phyloP scores from a whole-genome alignment of 2,329 filamentous ascomycete species.

The Fusarium ambrosium region DNA sequence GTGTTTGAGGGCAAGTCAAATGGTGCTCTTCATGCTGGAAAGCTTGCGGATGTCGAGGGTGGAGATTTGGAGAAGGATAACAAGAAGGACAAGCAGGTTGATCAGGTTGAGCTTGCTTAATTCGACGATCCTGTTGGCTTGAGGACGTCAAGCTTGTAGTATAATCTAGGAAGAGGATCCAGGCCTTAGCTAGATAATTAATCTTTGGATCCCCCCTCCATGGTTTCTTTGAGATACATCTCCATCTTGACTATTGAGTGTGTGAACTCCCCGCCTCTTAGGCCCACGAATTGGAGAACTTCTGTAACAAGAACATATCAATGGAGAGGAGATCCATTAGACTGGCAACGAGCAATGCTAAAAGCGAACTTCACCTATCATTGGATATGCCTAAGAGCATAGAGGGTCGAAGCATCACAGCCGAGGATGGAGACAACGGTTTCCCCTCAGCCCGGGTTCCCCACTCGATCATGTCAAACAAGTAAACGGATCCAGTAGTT shows the following conservation, averaged over 20 bases:
- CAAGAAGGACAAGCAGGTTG: constrained; percentile 31
- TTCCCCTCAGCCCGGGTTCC: no score
- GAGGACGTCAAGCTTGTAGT: neutral
- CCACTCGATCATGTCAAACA: no score
- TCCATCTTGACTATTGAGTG: no score
- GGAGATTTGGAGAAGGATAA: constrained; percentile 4
- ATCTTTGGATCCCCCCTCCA: neutral
- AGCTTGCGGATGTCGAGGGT: constrained; percentile 30
- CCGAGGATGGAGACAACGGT: no score
- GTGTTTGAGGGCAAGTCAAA: constrained; percentile 46
- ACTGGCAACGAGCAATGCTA: no score
- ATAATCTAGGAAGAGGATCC: neutral
- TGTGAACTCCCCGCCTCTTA: no score
- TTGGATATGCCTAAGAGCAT: no score
- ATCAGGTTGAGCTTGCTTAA: constrained; percentile 37
- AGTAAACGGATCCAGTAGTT: neutral
- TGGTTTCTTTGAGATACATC: neutral
- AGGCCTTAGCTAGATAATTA: neutral
- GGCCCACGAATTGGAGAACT: no score
- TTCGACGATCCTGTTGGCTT: neutral
- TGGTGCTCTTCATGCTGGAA: neutral
- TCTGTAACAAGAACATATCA: no score
- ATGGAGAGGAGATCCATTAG: no score
- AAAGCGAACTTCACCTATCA: no score
- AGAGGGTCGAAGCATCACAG: no score